phyloP scores from a whole-genome alignment of 768 basidiomycete genomes.

The Gloeophyllum trabeum region DNA sequence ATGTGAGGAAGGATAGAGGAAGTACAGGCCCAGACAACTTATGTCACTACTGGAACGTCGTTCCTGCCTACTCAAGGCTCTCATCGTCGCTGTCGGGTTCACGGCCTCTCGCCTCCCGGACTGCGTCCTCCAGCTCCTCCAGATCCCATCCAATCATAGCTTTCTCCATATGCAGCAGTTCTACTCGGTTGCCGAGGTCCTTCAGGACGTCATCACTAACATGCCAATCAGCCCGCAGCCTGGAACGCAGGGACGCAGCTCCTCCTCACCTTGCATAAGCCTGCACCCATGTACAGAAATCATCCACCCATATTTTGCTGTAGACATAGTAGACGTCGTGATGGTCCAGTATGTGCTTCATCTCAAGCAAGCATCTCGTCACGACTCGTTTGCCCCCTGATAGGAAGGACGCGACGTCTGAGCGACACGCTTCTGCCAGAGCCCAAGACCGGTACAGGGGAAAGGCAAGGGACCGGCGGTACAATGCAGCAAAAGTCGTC shows the following conservation, averaged over 20 bases:
- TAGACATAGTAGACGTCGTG: constrained; percentile 87
- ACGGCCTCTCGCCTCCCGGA: constrained; percentile 23
- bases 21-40: no score
- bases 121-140: constrained; percentile 50
- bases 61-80: no score
- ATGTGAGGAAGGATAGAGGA: no score
- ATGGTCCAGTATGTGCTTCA: constrained; percentile 65
- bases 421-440: constrained; percentile 56
- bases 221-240: neutral
- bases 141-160: constrained; percentile 57
- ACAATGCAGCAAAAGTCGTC: constrained; percentile 45
- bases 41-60: no score
- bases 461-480: constrained; percentile 65
- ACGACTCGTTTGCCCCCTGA: constrained; percentile 49
- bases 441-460: constrained; percentile 74
- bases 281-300: constrained; percentile 77
- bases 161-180: constrained; percentile 35
- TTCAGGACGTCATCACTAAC: constrained; percentile 46
- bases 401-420: constrained; percentile 51
- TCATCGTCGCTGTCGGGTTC: constrained; percentile 69
- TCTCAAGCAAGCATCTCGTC: constrained; percentile 55
- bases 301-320: constrained; percentile 78
- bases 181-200: constrained; percentile 32
- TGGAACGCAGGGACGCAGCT: constrained; percentile 23
- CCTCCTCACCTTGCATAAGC: constrained; percentile 58